A percentile compares a stretch with the other conserved stretches of the same genome.
phyloP scores from a whole-genome alignment of 2,329 filamentous ascomycete species.

The Gliomastix tumulicola region DNA sequence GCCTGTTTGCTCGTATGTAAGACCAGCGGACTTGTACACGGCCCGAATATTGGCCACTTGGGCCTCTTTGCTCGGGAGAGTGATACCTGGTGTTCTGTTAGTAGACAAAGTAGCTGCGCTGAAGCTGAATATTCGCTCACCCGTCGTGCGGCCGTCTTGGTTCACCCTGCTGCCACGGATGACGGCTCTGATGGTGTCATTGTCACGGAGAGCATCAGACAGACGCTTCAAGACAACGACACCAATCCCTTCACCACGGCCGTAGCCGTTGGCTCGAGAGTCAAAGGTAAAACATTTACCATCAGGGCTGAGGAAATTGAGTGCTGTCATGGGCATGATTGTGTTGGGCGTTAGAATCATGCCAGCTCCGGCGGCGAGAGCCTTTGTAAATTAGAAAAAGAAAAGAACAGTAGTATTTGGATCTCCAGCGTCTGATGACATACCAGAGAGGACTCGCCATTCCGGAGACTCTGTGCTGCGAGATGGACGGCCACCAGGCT shows the following conservation, averaged over 20 bases:
- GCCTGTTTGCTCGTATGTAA: slow-evolving; percentile 35
- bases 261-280: slow-evolving; percentile 55
- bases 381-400: slow-evolving; percentile 17
- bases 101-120: too few species aligned
- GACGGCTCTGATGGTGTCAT: slow-evolving; percentile 50
- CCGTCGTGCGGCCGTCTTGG: slow-evolving; percentile 50
- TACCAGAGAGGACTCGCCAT: slow-evolving; percentile 33
- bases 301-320: slow-evolving; percentile 45
- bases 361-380: slow-evolving; percentile 42
- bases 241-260: slow-evolving; percentile 54
- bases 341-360: slow-evolving; percentile 48
- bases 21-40: slow-evolving; percentile 36
- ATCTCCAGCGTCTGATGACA: slow-evolving; percentile 6
- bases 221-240: slow-evolving; percentile 55
- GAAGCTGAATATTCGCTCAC: slow-evolving; percentile 22
- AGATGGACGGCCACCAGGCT: slow-evolving; percentile 47
- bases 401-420: not conserved
- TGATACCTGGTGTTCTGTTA: slow-evolving; percentile 35
- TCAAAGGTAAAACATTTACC: slow-evolving; percentile 50
- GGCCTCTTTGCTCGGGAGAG: slow-evolving; percentile 45
- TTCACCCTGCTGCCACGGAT: slow-evolving; percentile 48
- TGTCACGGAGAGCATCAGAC: slow-evolving; percentile 47
- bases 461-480: slow-evolving; percentile 40
- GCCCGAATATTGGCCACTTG: slow-evolving; percentile 42
- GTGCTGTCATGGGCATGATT: slow-evolving; percentile 47